phyloP scores from a whole-genome alignment of 108 stramenopile genomes.

The Pseudonitzschia delicatissima region DNA sequence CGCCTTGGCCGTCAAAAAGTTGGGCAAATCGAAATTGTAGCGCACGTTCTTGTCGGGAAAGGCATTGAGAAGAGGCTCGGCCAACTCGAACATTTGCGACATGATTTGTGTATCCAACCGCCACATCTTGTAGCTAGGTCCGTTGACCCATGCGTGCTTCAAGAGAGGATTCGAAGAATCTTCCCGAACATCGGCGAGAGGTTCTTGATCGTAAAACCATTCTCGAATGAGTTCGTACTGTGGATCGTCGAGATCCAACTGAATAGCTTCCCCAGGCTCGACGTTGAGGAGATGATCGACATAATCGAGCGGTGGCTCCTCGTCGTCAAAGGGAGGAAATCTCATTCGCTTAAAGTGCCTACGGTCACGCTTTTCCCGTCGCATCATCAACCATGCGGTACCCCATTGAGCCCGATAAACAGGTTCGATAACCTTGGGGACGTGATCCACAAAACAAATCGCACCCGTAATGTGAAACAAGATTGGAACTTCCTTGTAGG shows the following conservation, averaged over 20 bases:
- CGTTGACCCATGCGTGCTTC: constrained; percentile 87
- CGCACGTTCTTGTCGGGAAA: constrained; percentile 86
- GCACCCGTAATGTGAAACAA: constrained; percentile 99
- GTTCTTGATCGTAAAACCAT: constrained; percentile 84
- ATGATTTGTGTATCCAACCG: constrained; percentile 91
- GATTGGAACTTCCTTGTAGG: constrained; percentile 88
- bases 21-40: constrained; percentile 92
- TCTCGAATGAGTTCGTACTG: constrained; percentile 63
- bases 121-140: constrained; percentile 94
- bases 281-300: constrained; percentile 98
- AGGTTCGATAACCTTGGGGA: constrained; percentile 98
- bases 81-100: constrained; percentile 91
- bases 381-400: constrained; percentile 98
- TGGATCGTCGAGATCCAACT: constrained; percentile 56
- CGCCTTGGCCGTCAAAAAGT: constrained; percentile 98
- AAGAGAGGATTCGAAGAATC: constrained; percentile 26
- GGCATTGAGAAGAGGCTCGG: constrained; percentile 89
- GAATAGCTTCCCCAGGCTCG: constrained; percentile 82
- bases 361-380: constrained; percentile 98
- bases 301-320: constrained; percentile 99
- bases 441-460: constrained; percentile 97
- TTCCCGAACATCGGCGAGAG: constrained; percentile 46
- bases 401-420: constrained; percentile 99
- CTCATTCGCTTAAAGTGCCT: constrained; percentile 99
- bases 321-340: constrained; percentile 99